phyloP scores from a whole-genome alignment of 2,329 filamentous ascomycete species.

The Fusarium euwallaceae region DNA sequence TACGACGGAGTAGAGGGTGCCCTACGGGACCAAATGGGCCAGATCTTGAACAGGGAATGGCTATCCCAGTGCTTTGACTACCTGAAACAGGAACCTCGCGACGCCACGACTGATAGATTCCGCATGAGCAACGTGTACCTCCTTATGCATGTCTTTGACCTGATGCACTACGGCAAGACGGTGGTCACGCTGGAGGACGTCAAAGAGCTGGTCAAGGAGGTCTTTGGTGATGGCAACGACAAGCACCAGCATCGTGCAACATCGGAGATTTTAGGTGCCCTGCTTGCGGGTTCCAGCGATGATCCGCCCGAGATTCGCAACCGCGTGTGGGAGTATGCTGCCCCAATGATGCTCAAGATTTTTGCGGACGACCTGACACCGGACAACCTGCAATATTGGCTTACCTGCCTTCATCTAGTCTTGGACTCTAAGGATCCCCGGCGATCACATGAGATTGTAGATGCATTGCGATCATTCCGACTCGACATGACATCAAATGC shows the following conservation, averaged over 20 bases:
- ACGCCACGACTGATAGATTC: slow-evolving; percentile 85
- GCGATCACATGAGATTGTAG: slow-evolving; percentile 86
- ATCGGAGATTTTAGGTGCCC: slow-evolving; percentile 89
- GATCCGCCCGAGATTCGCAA: slow-evolving; percentile 80
- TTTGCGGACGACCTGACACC: slow-evolving; percentile 94
- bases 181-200: slow-evolving; percentile 87
- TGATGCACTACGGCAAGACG: slow-evolving; percentile 86
- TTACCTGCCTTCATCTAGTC: slow-evolving; percentile 90
- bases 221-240: slow-evolving; percentile 93
- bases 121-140: slow-evolving; percentile 89
- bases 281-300: slow-evolving; percentile 85
- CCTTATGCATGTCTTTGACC: slow-evolving; percentile 89
- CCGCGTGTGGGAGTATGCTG: slow-evolving; percentile 88
- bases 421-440: slow-evolving; percentile 91
- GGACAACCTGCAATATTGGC: slow-evolving; percentile 95
- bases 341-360: slow-evolving; percentile 87
- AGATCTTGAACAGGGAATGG: slow-evolving; percentile 85
- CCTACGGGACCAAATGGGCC: slow-evolving; percentile 83
- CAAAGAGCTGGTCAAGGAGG: slow-evolving; percentile 79
- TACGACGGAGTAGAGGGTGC: slow-evolving; percentile 86
- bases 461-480: slow-evolving; percentile 85
- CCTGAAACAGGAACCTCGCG: slow-evolving; percentile 95
- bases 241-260: slow-evolving; percentile 98
- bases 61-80: slow-evolving; percentile 90
- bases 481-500: slow-evolving; percentile 96